Percentiles rank a stretch among this genome's conserved stretches.
These are phyloP conservation scores for Annulohypoxylon moriforme DNA, from an alignment of 495 filamentous ascomycete species.

Conservation along the genomic window DNA sequence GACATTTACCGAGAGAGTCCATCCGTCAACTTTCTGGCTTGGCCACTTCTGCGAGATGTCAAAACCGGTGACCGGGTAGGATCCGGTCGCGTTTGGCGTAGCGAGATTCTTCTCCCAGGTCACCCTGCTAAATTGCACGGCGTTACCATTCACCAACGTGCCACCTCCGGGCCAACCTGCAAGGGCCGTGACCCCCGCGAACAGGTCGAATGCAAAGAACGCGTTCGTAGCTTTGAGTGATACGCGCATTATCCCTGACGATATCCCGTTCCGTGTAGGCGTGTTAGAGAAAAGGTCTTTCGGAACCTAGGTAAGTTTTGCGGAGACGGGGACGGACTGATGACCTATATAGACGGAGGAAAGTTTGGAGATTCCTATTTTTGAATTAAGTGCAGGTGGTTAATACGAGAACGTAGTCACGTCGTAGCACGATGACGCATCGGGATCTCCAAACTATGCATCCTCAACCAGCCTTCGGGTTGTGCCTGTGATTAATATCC, in stretches of 20 bases:
- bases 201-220: slow-evolving; percentile 7
- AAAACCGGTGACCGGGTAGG: slow-evolving; percentile 28
- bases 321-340: neutral
- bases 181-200: slow-evolving; percentile 16
- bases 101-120: slow-evolving; percentile 43
- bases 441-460: neutral
- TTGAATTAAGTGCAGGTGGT: neutral
- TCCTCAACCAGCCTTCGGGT: slow-evolving; percentile 10
- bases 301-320: neutral
- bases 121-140: slow-evolving; percentile 35
- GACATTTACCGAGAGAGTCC: slow-evolving; percentile 40
- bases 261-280: neutral
- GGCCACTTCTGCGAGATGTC: slow-evolving; percentile 40
- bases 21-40: slow-evolving; percentile 37
- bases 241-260: slow-evolving; percentile 10
- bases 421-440: slow-evolving; percentile 29
- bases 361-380: neutral
- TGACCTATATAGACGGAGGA: neutral
- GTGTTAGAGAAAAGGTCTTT: neutral
- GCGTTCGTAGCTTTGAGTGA: neutral
- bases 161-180: slow-evolving; percentile 41
- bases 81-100: slow-evolving; percentile 38
- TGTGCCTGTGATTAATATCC: slow-evolving; percentile 28
- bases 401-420: slow-evolving; percentile 13
- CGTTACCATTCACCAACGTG: slow-evolving; percentile 35